Evolutionary conservation across 2,329 filamentous ascomycete species (phyloP).

Genomic region (Claviceps cyperi): DNA sequence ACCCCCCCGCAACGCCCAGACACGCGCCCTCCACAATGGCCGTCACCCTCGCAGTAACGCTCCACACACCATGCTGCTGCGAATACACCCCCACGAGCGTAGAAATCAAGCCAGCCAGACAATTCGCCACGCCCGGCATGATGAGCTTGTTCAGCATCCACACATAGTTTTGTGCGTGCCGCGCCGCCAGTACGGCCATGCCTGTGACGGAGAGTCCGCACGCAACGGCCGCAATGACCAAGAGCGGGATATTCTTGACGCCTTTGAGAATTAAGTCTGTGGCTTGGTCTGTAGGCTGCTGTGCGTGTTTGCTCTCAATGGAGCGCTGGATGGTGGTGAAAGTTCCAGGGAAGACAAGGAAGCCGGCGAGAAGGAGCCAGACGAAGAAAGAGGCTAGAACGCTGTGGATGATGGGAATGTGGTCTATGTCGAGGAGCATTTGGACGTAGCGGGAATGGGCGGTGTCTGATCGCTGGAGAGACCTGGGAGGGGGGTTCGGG

Average conservation of each 20-base stretch:
- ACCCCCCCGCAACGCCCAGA: constrained; percentile 11
- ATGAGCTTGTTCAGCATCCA: constrained; percentile 40
- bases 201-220: constrained; percentile 22
- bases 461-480: constrained; percentile 10
- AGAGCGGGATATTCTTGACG: constrained; percentile 22
- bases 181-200: constrained; percentile 28
- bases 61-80: constrained; percentile 29
- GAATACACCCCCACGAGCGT: constrained; percentile 36
- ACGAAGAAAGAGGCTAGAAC: constrained; percentile 24
- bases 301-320: constrained; percentile 10
- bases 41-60: constrained; percentile 23
- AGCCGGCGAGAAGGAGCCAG: constrained; percentile 37
- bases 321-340: constrained; percentile 27
- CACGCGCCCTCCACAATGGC: constrained; percentile 22
- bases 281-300: constrained; percentile 8
- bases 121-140: constrained; percentile 29
- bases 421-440: constrained; percentile 33
- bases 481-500: constrained; percentile 1
- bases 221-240: constrained; percentile 28
- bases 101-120: constrained; percentile 32
- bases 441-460: constrained; percentile 25
- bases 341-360: constrained; percentile 36
- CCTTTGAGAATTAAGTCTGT: constrained; percentile 12
- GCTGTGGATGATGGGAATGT: constrained; percentile 31
- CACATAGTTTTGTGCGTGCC: constrained; percentile 33